Conservation (phyloP, 208 protist species). For the Crithidia brevicula region DNA sequence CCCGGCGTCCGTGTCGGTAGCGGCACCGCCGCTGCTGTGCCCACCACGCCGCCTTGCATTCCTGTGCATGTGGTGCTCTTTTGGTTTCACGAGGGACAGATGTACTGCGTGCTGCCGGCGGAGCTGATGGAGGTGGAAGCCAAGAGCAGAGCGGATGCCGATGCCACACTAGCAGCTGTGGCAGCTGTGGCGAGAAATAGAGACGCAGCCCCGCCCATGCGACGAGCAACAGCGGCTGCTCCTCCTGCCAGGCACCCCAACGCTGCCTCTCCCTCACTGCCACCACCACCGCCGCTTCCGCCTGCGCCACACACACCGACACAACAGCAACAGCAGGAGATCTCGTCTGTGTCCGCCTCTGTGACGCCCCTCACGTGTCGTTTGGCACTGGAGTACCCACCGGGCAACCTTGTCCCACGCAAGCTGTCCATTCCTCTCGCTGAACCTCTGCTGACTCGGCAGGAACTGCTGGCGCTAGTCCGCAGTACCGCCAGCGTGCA, state of each 20-base stretch:
- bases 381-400: conserved; percentile 29
- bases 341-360: background rate
- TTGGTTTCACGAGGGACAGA: conserved; percentile 17
- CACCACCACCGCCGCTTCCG: background rate
- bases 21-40: background rate
- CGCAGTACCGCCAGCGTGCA: conserved; percentile 26
- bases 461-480: conserved; percentile 46
- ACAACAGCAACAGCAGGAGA: background rate
- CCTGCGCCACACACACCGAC: background rate
- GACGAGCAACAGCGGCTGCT: no score
- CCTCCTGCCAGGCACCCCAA: background rate
- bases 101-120: conserved; percentile 11
- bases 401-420: conserved; percentile 18
- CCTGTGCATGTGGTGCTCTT: conserved; percentile 21
- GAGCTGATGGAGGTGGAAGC: conserved; percentile 12
- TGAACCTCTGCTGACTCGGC: conserved; percentile 36
- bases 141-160: background rate
- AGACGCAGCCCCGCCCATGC: no score
- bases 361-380: conserved; percentile 18
- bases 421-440: conserved; percentile 25
- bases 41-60: background rate
- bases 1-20: no score
- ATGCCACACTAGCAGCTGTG: background rate
- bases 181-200: background rate
- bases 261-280: background rate